These are phyloP conservation scores for Scolecobasidium constrictum DNA, from an alignment of 2,329 filamentous ascomycete species.

Conservation along the genomic window DNA sequence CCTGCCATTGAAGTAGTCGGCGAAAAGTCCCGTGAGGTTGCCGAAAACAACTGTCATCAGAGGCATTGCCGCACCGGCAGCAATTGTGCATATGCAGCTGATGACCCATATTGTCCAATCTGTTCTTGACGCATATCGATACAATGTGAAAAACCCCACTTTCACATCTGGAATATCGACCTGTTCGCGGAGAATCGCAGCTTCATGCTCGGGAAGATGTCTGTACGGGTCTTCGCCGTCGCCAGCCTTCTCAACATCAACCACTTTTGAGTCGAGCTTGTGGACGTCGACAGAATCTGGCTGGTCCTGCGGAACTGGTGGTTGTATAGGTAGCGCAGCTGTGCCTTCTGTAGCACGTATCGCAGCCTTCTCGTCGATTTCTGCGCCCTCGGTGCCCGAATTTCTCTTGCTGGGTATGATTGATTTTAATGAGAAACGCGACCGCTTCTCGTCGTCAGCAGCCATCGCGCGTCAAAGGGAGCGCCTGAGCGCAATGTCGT, in stretches of 20 bases:
- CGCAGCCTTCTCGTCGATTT: background rate
- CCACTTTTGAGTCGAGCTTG: slow-evolving; percentile 11
- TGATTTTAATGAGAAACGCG: background rate
- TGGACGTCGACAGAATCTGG: background rate
- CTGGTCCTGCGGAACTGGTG: background rate
- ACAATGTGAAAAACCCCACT: slow-evolving; percentile 30
- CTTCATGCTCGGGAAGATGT: slow-evolving; percentile 27
- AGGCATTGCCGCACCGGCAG: slow-evolving; percentile 63
- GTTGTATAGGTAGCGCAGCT: background rate
- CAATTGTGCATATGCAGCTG: slow-evolving; percentile 54
- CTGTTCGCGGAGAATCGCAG: slow-evolving; percentile 25
- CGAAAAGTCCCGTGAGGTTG: slow-evolving; percentile 26
- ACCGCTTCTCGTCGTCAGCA: background rate
- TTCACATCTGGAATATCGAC: slow-evolving; percentile 30
- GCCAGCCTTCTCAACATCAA: slow-evolving; percentile 8
- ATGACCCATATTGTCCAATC: slow-evolving; percentile 55
- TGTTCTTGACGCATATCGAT: slow-evolving; percentile 53
- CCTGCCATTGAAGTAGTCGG: slow-evolving; percentile 21
- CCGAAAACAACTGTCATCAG: slow-evolving; percentile 55
- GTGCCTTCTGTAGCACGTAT: background rate
- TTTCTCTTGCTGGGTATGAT: background rate
- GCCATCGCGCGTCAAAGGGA: background rate
- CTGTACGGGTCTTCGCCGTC: slow-evolving; percentile 20
- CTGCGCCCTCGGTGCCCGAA: background rate
- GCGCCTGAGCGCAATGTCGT: no score